Evolutionary conservation across 2,329 filamentous ascomycete genomes (phyloP), one percentile per base, ranked within the genome.

Genomic region (Claviceps lovelessii): DNA sequence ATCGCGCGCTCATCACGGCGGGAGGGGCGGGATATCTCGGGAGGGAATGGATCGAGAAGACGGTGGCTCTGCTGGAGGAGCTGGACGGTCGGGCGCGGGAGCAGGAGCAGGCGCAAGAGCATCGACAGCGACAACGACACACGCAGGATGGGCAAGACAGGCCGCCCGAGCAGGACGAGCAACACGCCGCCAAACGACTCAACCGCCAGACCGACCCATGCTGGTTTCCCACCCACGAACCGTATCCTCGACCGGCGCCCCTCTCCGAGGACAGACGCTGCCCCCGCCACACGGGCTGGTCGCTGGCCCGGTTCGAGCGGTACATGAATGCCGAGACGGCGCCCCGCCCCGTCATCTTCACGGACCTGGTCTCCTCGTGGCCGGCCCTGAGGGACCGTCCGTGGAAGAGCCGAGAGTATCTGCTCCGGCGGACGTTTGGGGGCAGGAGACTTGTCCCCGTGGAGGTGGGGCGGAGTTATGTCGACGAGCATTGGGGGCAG

Each of bases 401-500:
- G 0, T 98, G 93, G 93, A 75, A 72, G 9, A 80, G 76, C n/a
- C 83, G 84, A 0, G 72, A 73, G 0, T 95, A 96, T 67, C 81
- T 95, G 55, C 74, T 89, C 11, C 75, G 79, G 11, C 77, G 75
- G 54, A 96, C 90, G 0, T 81, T 95, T 41, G 78, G 75, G 3
- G 93, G 93, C 0, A 75, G 83, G 37, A 78, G 93, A 11, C 77
- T 95, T 0, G 87, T 97, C 0, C 91, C 91, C 0, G 79, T 96
- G 3, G 90, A 97, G 67, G 69, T 93, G 2, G 91, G 93, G 0
- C 76, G 86, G 49, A 93, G 86, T 64, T 98, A 97, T 64, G 90
- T 89, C 1, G 89, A 95, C 59, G 78, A 80, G 23, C 84, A 76
- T 28, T 96, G 91, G 90, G 83, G 84, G 0, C 91, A 97, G 68